Percentiles rank a stretch among this genome's conserved stretches.
Evolutionary conservation across 306 rosid genomes (phyloP).

Genomic region (Fragaria iinumae): DNA sequence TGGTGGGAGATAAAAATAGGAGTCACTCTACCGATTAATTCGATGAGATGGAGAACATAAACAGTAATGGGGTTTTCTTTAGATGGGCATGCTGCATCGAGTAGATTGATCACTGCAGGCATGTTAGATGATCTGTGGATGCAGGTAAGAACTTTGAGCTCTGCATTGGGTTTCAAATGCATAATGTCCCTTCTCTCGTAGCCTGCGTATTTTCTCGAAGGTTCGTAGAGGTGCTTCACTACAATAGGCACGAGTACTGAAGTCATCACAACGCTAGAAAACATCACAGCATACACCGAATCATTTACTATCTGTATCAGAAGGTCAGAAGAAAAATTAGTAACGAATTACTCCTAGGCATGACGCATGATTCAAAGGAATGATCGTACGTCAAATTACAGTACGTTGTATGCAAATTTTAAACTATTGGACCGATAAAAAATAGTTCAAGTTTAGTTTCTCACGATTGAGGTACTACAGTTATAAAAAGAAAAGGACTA

Average conservation of each 20-base stretch:
- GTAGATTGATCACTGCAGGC: conserved; percentile 40
- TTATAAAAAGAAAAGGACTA: no score
- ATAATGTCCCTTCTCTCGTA: conserved; percentile 52
- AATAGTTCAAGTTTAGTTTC: no score
- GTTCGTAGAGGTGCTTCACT: conserved; percentile 39
- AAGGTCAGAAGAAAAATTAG: background rate
- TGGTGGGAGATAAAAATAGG: conserved; percentile 59
- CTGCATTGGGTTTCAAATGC: conserved; percentile 37
- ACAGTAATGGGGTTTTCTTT: conserved; percentile 36
- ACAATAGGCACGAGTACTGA: conserved; percentile 33
- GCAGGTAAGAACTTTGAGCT: conserved; percentile 48
- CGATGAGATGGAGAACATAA: conserved; percentile 50
- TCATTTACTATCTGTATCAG: background rate
- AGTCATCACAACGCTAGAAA: conserved; percentile 14
- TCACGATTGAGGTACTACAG: no score
- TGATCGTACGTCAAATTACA: no score
- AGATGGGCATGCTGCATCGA: conserved; percentile 47
- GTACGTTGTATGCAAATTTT: no score
- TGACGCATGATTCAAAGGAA: no score
- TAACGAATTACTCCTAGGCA: no score
- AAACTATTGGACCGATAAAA: no score
- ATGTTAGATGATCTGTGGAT: conserved; percentile 44
- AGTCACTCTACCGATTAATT: conserved; percentile 56
- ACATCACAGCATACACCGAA: conserved; percentile 16
- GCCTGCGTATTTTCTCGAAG: conserved; percentile 58